Evolutionary conservation across 257 asterid species (phyloP).

Genomic region (Solanum virginianum): DNA sequence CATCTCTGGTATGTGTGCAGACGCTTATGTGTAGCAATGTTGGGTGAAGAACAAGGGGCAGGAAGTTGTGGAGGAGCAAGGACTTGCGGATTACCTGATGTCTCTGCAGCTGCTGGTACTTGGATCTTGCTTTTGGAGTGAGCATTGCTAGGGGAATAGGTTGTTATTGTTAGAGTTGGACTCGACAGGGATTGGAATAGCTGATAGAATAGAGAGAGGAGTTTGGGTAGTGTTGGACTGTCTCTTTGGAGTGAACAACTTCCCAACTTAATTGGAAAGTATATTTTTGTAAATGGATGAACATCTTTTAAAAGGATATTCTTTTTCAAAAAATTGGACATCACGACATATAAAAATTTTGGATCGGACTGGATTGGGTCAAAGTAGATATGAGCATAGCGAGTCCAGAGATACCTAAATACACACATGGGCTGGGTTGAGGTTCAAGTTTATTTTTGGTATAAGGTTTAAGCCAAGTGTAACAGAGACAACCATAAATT

Average conservation of each 20-base stretch:
- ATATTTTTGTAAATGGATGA: constrained; percentile 11
- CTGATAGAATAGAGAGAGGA: not conserved
- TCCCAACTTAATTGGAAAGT: constrained; percentile 3
- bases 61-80: not conserved
- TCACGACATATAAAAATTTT: not conserved
- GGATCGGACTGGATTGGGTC: not conserved
- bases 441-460: not conserved
- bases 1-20: not conserved
- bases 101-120: not conserved
- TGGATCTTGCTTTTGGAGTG: not conserved
- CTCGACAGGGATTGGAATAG: not conserved
- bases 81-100: not conserved
- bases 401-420: not conserved
- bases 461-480: not conserved
- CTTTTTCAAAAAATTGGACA: not conserved
- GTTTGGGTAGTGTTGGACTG: not conserved
- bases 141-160: not conserved
- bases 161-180: not conserved
- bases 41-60: not conserved
- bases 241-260: not conserved
- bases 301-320: not conserved
- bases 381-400: not conserved
- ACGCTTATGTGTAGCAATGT: not conserved
- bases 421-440: not conserved
- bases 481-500: not conserved